A percentile compares a stretch with the other conserved stretches of the same genome.
These are phyloP conservation scores for Chlorella sp. DNA, from an alignment of 139 green algal genomes.

Conservation along the genomic window DNA sequence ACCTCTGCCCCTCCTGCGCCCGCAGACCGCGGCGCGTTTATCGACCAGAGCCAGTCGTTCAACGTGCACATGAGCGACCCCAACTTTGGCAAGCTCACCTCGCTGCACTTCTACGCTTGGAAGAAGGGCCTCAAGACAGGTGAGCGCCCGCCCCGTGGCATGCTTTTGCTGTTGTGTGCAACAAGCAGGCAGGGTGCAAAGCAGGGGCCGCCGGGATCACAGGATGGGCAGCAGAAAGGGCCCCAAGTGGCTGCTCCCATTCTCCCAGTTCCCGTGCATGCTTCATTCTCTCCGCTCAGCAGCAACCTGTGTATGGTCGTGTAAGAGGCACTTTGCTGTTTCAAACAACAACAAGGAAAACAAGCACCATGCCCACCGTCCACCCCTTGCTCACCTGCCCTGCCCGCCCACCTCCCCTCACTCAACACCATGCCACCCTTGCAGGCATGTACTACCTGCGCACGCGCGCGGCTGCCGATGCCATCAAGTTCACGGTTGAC, in stretches of 20 bases:
- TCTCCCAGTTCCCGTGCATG: background rate
- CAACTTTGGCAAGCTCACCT: conserved; percentile 99
- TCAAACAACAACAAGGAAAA: too few relatives aligned
- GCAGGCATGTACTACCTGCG: conserved; percentile 99
- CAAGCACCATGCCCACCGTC: background rate
- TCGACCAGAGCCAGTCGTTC: conserved; percentile 98
- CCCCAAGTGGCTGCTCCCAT: too few relatives aligned
- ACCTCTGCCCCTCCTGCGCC: background rate
- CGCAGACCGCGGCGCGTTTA: conserved; percentile 95
- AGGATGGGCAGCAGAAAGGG: background rate
- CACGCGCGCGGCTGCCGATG: conserved; percentile 92
- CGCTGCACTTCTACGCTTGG: conserved; percentile 98
- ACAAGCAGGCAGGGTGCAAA: too few relatives aligned
- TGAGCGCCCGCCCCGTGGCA: background rate
- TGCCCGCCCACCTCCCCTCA: background rate
- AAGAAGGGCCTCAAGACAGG: conserved; percentile 82
- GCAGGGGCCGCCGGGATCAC: background rate
- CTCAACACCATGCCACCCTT: too few relatives aligned
- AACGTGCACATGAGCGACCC: conserved; percentile 99
- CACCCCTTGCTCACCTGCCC: background rate
- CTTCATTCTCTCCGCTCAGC: background rate
- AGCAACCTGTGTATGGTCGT: too few relatives aligned
- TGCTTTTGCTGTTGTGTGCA: background rate
- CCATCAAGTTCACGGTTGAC: conserved; percentile 99
- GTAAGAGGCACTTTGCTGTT: too few relatives aligned